Evolutionary conservation across 495 filamentous ascomycete genomes (phyloP).

Genomic region (Rhizodiscina lignyota): DNA sequence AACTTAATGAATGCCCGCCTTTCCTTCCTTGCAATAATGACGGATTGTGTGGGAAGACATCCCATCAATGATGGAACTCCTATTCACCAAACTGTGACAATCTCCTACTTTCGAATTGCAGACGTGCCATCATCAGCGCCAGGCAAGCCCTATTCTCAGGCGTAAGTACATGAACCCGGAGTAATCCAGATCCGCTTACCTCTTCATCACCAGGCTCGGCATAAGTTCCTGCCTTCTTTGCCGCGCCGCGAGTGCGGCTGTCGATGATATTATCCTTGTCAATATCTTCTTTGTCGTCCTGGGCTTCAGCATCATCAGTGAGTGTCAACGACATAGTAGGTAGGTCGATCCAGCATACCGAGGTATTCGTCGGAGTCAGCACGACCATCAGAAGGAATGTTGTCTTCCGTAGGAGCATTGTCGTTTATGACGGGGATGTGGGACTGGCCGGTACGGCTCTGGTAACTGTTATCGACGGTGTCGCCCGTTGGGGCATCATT

Average conservation of each 20-base stretch:
- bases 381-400: too few species aligned
- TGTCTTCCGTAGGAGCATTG: conserved; percentile 30
- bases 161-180: conserved; percentile 3
- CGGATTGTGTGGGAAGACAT: background rate
- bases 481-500: conserved; percentile 11
- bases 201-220: conserved; percentile 36
- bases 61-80: background rate
- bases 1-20: background rate
- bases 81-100: background rate
- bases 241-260: conserved; percentile 26
- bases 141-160: conserved; percentile 16
- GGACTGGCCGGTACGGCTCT: conserved; percentile 24
- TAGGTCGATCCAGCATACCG: conserved; percentile 20
- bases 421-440: conserved; percentile 38
- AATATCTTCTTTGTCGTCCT: conserved; percentile 37
- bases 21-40: background rate
- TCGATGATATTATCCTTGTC: conserved; percentile 33
- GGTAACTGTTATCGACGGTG: conserved; percentile 24
- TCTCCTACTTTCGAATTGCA: background rate
- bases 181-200: conserved; percentile 19
- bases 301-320: conserved; percentile 19
- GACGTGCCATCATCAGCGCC: conserved; percentile 15
- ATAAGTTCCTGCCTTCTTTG: conserved; percentile 29
- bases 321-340: conserved; percentile 1
- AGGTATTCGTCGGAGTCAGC: conserved; percentile 35